These are phyloP conservation scores for Paxillus ammoniavirescens DNA, from an alignment of 768 basidiomycete genomes.

Conservation along the genomic window DNA sequence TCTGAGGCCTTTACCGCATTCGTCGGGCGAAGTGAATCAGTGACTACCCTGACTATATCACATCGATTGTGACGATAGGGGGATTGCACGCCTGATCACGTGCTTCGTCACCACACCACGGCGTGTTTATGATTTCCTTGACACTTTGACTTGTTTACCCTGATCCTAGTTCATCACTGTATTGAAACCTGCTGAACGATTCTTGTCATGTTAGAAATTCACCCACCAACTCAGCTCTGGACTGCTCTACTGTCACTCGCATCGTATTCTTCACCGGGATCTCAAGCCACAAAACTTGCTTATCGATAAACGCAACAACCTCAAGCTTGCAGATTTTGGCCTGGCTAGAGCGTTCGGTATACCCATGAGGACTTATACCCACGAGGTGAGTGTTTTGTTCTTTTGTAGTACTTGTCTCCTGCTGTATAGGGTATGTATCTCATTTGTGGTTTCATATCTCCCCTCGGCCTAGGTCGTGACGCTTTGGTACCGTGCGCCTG, in stretches of 20 bases:
- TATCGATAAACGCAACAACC: constrained; percentile 84
- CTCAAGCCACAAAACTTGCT: constrained; percentile 95
- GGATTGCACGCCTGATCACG: constrained; percentile 31
- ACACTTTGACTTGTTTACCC: not conserved
- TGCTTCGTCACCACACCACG: constrained; percentile 15
- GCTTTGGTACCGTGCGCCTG: constrained; percentile 98
- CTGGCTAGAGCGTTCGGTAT: constrained; percentile 97
- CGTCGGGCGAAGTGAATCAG: not conserved
- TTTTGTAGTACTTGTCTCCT: not conserved
- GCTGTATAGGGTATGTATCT: not conserved
- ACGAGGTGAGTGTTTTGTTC: constrained; percentile 66
- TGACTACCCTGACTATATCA: constrained; percentile 17
- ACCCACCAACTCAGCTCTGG: constrained; percentile 91
- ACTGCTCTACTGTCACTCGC: constrained; percentile 91
- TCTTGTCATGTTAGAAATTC: constrained; percentile 71
- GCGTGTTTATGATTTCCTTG: not conserved
- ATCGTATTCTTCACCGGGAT: constrained; percentile 95
- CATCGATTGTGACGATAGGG: constrained; percentile 19
- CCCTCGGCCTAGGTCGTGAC: constrained; percentile 79
- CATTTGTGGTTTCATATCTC: constrained; percentile 8
- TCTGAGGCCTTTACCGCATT: not conserved
- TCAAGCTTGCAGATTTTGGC: constrained; percentile 97
- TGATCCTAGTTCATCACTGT: not conserved
- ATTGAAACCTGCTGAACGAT: constrained; percentile 10
- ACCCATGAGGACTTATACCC: constrained; percentile 98